Evolutionary conservation across 768 basidiomycete species (phyloP), one percentile per base, ranked within the genome.

Genomic region (Pleurotus giganteus): DNA sequence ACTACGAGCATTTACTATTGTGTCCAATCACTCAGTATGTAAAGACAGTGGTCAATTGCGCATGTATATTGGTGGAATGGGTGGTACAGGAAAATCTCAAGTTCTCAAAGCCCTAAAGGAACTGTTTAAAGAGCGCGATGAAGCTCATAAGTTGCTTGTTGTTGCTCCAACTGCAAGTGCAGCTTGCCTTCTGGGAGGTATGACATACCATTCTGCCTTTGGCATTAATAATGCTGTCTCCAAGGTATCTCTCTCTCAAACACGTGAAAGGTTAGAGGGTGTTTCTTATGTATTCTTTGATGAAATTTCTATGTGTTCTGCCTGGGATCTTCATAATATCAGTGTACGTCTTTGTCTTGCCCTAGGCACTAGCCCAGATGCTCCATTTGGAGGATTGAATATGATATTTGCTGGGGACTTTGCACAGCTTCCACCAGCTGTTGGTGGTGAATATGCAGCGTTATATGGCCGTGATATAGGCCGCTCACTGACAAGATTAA

Each of bases 221-320:
- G 34, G 50, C 2, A 15, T 53, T 24, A 42, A 50, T 54, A 29
- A 51, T 7, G 27, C n/a, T 15, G 3, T n/a, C 6, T 47, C 15
- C 2, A 11, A 39, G 15, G 3, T 13, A 27, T n/a, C n/a, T 29
- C 5, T 32, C 1, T 17, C 24, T 27, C 15, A 29, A 5, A 53
- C 29, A 13, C 31, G 67, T 2, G 12, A 4, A 27, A 41, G 58
- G n/a, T 56, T 65, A 4, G n/a, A 56, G 26, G 60, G 63, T 19
- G 67, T 73, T 1, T 62, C 71, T 3, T 72, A 73, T 60, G 53
- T 77, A 0, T 74, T 76, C 26, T 47, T 75, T 7, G 71, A 77
- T 65, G 74, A 77, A 52, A 63, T 76, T 0, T 76, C 74, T 0
- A 78, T 78, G 77, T 31, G 74, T 0, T 65, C 65, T 1, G 70